Evolutionary conservation across 2,329 filamentous ascomycete genomes (phyloP), one percentile per base, ranked within the genome.

Genomic region (Fusarium cyanostomum): DNA sequence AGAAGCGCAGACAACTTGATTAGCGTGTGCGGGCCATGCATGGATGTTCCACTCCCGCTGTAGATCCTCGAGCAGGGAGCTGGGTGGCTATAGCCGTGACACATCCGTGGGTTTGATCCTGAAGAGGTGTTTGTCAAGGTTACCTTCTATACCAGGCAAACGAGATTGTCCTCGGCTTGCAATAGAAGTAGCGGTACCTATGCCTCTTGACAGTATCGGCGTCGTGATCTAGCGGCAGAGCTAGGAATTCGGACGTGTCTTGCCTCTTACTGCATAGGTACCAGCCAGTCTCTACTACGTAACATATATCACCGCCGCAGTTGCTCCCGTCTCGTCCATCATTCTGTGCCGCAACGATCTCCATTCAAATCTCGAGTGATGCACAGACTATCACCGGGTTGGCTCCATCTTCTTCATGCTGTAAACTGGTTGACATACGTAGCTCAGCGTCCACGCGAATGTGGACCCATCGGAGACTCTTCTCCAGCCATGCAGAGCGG

Each of bases 41-140:
- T n/a, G n/a, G n/a, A n/a, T n/a, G 50, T 53, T 53, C 31, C 50
- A 39, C 42, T 48, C 34, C 43, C 43, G 52, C 13, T 41, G 52
- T n/a, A 30, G 51, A 54, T 46, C 42, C 30, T 8, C 12, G 13
- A 46, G 31, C 18, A n/a, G 37, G 27, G 15, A 43, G 26, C 41
- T 34, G 50, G 31, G 15, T 39, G 35, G 24, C 28, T 18, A 5
- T 15, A 38, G 15, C 4, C 16, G 37, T 44, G 39, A 44, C 49
- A 44, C 31, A 52, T 52, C 18, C 15, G 27, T 51, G 46, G 46
- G 27, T 24, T 26, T 18, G 16, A 21, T 38, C 35, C 35, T 21
- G 5, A 38, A 38, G 9, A 15, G 35, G 12, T 18, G 21, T 38
- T 18, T n/a, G n/a, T n/a, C n/a, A n/a, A n/a, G 35, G 10, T 11